Base-by-base conservation (phyloP, 1,284 basidiomycete species). In the Volvariella volvacea region DNA sequence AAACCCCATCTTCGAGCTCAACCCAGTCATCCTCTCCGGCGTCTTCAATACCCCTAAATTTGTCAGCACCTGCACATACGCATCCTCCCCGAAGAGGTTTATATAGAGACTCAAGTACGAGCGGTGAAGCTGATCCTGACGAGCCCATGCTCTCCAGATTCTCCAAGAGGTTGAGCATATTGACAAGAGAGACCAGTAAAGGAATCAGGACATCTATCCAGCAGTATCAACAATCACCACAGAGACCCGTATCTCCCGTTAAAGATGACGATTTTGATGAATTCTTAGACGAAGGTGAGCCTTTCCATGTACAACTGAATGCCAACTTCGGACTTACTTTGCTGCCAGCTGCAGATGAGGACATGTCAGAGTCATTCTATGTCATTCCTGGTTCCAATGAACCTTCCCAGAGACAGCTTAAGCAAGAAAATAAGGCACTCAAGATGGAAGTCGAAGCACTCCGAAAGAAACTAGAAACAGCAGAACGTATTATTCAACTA, bases 361-460 rank as follows among this genome's bases (percentile, higher is more conserved):
- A 86, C 33, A 70, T 86, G 49, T 81, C 83, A 0, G 86, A 85
- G 53, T 88, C 86, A 0, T 89, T 89, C 57, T 85, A 73, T 51
- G 58, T 89, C 28, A 74, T 89, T 39, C 81, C 86, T 0, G 74
- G 76, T 1, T 76, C 73, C 28, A 62, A 71, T 22, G 79, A 80
- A 42, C 57, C 73, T 7, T 66, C 73, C 20, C 58, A 67, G 8
- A 60, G 65, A n/a, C 61, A 62, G 1, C 63, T 88, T 21, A 78
- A 75, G 59, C 76, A 71, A 54, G 86, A 89, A 57, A 89, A 89
- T 50, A 58, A 62, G 1, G 53, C 65, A 2, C 70, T 89, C 8
- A 86, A 75, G 55, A 59, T 64, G 7, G 78, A 88, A 50, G 54
- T 84, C 4, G 76, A 78, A 21, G 61, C 64, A 3, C 65, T 78